Evolutionary conservation across 2,329 filamentous ascomycete genomes (phyloP).

Genomic region (Fusarium mangiferae): DNA sequence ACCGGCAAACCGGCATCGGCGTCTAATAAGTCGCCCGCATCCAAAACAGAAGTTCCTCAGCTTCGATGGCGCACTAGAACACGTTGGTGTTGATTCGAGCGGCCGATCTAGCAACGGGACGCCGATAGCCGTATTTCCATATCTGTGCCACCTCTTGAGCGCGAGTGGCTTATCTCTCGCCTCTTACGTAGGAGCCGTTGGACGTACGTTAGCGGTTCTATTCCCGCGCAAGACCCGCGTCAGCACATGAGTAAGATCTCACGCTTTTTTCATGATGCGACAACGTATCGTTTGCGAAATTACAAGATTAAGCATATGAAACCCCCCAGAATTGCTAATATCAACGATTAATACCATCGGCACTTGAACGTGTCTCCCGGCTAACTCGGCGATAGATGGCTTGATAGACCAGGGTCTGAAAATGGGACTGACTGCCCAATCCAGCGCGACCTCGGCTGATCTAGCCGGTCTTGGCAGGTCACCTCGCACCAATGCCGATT

Average conservation of each 20-base stretch:
- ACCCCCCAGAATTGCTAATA: neutral
- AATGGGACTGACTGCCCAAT: slow-evolving; percentile 3
- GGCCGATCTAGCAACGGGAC: neutral
- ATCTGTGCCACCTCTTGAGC: neutral
- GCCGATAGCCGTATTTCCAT: neutral
- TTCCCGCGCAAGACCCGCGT: neutral
- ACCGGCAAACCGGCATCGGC: slow-evolving; percentile 2
- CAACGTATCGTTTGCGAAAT: neutral
- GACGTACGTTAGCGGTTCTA: neutral
- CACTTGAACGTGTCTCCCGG: neutral
- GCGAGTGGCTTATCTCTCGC: neutral
- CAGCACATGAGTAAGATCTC: neutral
- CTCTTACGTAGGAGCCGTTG: neutral
- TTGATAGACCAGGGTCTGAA: neutral
- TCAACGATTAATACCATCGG: neutral
- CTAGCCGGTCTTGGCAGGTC: slow-evolving; percentile 16
- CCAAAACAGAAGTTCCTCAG: slow-evolving; percentile 16
- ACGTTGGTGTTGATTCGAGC: neutral
- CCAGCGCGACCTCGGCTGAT: neutral
- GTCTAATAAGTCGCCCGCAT: neutral
- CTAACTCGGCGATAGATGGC: slow-evolving; percentile 14
- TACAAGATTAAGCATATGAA: neutral
- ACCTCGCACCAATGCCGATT: neutral
- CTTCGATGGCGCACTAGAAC: neutral
- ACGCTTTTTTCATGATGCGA: neutral